These are phyloP conservation scores for Sclerotiophoma versabilis DNA, from an alignment of 2,329 filamentous ascomycete genomes.

Conservation along the genomic window DNA sequence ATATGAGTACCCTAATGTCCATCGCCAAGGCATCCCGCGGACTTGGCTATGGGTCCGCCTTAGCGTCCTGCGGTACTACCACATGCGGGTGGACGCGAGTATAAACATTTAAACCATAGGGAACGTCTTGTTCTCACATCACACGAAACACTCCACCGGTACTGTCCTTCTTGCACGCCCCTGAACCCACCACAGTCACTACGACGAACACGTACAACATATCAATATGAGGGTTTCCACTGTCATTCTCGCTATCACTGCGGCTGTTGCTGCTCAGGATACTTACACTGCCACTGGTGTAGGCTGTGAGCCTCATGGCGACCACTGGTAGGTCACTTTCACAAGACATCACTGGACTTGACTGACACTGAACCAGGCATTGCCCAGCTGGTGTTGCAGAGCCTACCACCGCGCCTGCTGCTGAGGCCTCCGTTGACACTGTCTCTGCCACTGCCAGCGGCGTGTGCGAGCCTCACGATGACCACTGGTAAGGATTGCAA, in stretches of 20 bases:
- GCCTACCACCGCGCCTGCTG: conserved; percentile 18
- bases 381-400: conserved; percentile 22
- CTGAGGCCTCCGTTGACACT: conserved; percentile 19
- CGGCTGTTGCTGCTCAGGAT: conserved; percentile 27
- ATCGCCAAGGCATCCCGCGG: conserved; percentile 31
- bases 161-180: neutral
- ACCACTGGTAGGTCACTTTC: conserved; percentile 16
- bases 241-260: conserved; percentile 21
- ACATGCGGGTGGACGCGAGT: conserved; percentile 3
- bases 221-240: conserved; percentile 30
- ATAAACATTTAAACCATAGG: conserved; percentile 20
- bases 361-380: conserved; percentile 14
- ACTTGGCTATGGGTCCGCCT: conserved; percentile 32
- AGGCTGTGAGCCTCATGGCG: conserved; percentile 20
- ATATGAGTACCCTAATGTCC: conserved; percentile 38
- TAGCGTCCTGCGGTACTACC: conserved; percentile 4
- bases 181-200: neutral
- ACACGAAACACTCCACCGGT: conserved; percentile 7
- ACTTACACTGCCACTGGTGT: conserved; percentile 22
- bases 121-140: conserved; percentile 3
- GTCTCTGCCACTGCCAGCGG: conserved; percentile 23
- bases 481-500: conserved; percentile 29
- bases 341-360: no score
- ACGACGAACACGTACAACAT: neutral
- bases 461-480: conserved; percentile 32